Percentiles rank a stretch among this genome's conserved stretches.
Evolutionary conservation across 2,329 filamentous ascomycete species (phyloP).

Genomic region (Emergomyces orientalis): DNA sequence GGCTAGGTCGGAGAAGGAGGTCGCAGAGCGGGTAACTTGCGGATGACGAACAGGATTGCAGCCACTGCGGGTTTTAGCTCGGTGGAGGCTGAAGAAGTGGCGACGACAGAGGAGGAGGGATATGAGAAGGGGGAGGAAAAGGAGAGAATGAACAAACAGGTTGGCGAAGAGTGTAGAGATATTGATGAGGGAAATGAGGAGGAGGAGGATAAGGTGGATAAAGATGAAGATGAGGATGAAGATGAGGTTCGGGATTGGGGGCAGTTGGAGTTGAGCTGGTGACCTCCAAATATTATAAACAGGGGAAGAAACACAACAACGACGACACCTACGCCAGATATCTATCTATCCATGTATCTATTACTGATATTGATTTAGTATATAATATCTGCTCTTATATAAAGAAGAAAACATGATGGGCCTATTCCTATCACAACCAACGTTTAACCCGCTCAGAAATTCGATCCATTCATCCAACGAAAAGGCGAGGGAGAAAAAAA

Average conservation of each 20-base stretch:
- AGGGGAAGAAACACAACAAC: not conserved
- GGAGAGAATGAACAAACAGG: slow-evolving; percentile 13
- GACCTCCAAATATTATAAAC: not conserved
- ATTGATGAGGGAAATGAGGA: slow-evolving; percentile 4
- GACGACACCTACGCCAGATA: not conserved
- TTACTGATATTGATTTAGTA: not conserved
- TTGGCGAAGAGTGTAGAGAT: slow-evolving; percentile 12
- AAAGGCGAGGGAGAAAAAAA: not conserved
- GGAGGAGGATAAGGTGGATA: not conserved
- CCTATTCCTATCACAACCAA: not conserved
- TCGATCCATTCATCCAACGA: no score
- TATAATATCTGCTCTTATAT: not conserved
- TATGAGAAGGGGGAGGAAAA: slow-evolving; percentile 10
- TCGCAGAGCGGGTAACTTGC: not conserved
- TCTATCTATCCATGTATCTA: not conserved
- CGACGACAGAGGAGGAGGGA: slow-evolving; percentile 10
- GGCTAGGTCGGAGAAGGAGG: not conserved
- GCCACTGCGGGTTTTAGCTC: slow-evolving; percentile 3
- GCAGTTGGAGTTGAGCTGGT: not conserved
- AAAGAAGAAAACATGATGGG: not conserved
- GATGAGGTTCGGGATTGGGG: not conserved
- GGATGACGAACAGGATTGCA: slow-evolving; percentile 8
- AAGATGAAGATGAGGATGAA: slow-evolving; percentile 9
- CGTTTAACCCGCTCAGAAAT: not conserved
- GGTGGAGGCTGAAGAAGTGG: slow-evolving; percentile 13